phyloP scores from a whole-genome alignment of 2,329 filamentous ascomycete species.

The Ilyonectria sp. region DNA sequence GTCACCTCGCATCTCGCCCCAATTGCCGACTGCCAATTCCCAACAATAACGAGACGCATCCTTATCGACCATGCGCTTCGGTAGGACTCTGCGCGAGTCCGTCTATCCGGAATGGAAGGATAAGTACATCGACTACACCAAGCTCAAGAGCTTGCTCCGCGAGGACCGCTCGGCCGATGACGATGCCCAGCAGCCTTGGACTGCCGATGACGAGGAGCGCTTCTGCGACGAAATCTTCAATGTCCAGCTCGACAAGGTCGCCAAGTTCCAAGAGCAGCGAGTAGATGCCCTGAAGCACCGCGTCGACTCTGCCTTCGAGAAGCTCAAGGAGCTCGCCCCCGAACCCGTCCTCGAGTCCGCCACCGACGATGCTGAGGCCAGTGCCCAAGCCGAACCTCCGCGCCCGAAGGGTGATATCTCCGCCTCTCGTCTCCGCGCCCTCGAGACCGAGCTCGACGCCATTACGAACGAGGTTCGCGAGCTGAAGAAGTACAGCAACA shows the following conservation, averaged over 20 bases:
- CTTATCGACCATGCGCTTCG: conserved; percentile 83
- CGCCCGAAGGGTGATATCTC: conserved; percentile 65
- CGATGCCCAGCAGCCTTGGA: conserved; percentile 78
- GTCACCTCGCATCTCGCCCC: conserved; percentile 20
- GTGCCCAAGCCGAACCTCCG: conserved; percentile 42
- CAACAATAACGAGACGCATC: conserved; percentile 17
- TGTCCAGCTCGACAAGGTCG: conserved; percentile 94
- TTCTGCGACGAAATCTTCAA: conserved; percentile 98
- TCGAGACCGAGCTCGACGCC: conserved; percentile 84
- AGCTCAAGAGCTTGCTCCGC: conserved; percentile 90
- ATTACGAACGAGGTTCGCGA: conserved; percentile 94
- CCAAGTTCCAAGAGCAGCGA: conserved; percentile 88
- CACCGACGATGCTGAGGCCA: conserved; percentile 58
- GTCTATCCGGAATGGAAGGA: conserved; percentile 91
- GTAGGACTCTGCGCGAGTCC: conserved; percentile 85
- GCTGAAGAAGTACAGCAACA: conserved; percentile 93
- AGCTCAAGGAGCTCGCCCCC: conserved; percentile 84
- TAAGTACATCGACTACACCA: conserved; percentile 95
- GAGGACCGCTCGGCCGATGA: conserved; percentile 78
- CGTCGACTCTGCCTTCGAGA: conserved; percentile 72
- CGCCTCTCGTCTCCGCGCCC: conserved; percentile 74
- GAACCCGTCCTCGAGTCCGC: conserved; percentile 65
- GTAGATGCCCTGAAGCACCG: conserved; percentile 71
- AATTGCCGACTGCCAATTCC: conserved; percentile 22
- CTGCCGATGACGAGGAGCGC: conserved; percentile 90